phyloP scores from a whole-genome alignment of 2,329 filamentous ascomycete genomes.

The Verticillium isaacii region DNA sequence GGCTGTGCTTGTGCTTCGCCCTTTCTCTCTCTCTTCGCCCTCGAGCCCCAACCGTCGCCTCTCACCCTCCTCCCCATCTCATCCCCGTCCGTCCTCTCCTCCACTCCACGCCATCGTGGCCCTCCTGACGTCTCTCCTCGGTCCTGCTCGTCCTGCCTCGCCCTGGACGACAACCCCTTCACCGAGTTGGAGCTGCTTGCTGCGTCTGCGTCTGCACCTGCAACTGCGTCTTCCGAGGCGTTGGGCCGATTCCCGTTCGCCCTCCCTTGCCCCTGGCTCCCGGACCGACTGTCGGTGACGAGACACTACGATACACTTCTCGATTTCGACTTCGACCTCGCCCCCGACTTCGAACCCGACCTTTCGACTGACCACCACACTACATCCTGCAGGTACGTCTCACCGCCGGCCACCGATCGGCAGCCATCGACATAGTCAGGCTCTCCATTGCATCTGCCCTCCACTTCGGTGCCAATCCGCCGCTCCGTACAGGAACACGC shows the following conservation, averaged over 20 bases:
- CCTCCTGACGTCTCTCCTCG: background rate
- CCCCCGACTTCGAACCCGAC: background rate
- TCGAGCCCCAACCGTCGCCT: background rate
- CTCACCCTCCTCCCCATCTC: background rate
- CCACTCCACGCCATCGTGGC: background rate
- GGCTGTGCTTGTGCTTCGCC: background rate
- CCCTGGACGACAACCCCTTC: background rate
- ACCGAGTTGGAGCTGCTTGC: background rate
- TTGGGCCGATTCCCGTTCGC: background rate
- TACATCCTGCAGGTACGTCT: constrained; percentile 2
- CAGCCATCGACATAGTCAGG: background rate
- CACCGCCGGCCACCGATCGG: background rate
- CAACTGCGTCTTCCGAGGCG: background rate
- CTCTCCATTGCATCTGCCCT: background rate
- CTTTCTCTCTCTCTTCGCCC: background rate
- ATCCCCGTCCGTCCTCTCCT: background rate
- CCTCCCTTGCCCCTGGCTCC: background rate
- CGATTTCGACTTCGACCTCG: background rate
- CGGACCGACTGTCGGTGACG: constrained; percentile 1
- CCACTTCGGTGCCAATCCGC: background rate
- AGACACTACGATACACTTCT: background rate
- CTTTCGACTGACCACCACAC: background rate
- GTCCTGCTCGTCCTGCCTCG: background rate
- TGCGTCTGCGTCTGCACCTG: background rate
- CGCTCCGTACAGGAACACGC: background rate